Percentiles rank a stretch among this genome's conserved stretches.
These are phyloP conservation scores for Amanita brunnescens DNA, from an alignment of 768 basidiomycete species.

Conservation along the genomic window DNA sequence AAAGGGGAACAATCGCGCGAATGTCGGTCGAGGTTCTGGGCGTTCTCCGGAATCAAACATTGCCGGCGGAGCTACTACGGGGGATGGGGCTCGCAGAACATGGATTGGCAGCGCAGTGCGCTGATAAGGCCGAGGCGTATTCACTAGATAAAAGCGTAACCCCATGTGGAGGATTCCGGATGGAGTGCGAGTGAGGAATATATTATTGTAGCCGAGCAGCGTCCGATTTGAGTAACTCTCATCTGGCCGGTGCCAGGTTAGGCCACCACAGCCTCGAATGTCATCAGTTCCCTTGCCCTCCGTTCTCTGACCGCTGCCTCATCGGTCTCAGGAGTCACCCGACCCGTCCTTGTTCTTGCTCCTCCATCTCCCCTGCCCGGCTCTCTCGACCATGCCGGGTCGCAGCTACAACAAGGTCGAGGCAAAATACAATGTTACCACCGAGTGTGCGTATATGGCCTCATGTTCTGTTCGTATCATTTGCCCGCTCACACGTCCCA, in stretches of 20 bases:
- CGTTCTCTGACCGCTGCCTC: background rate
- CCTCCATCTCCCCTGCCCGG: slow-evolving; percentile 13
- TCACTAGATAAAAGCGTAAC: background rate
- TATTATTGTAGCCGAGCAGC: background rate
- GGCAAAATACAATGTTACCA: slow-evolving; percentile 50
- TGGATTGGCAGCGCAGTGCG: background rate
- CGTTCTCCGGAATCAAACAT: background rate
- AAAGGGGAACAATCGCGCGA: slow-evolving; percentile 28
- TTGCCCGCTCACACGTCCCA: slow-evolving; percentile 17
- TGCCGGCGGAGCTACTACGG: background rate
- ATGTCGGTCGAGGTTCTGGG: slow-evolving; percentile 31
- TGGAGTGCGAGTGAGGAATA: background rate
- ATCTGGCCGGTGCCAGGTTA: slow-evolving; percentile 3
- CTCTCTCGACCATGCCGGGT: slow-evolving; percentile 35
- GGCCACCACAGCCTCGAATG: slow-evolving; percentile 6
- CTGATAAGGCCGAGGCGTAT: background rate
- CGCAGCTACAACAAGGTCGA: slow-evolving; percentile 39
- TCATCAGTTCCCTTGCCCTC: background rate
- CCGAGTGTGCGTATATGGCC: slow-evolving; percentile 35
- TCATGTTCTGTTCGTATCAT: background rate
- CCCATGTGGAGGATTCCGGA: background rate
- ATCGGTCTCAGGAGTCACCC: background rate
- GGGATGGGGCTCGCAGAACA: slow-evolving; percentile 1
- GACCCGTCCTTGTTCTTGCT: background rate
- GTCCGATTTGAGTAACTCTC: slow-evolving; percentile 5